These are phyloP conservation scores for Ganoderma meredithae DNA, from an alignment of 1,284 basidiomycete genomes.

Conservation along the genomic window DNA sequence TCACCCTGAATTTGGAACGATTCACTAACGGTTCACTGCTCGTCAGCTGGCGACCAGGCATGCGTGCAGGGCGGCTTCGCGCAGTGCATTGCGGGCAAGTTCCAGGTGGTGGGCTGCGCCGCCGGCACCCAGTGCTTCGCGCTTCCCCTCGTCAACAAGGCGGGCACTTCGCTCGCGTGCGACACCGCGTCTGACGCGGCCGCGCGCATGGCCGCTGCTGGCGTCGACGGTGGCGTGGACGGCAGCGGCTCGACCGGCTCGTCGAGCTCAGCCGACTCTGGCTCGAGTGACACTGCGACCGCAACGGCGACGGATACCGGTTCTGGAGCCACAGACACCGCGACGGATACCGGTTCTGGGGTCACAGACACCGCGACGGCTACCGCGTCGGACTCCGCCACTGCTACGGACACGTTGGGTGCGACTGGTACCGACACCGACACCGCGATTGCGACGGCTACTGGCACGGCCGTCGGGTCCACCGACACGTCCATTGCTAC, in stretches of 20 bases:
- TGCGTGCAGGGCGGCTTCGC: conserved; percentile 45
- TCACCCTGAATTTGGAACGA: no score
- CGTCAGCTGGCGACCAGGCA: conserved; percentile 51
- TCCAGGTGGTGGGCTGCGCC: conserved; percentile 51
- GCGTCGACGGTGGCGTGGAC: conserved; percentile 50
- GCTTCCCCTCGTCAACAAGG: conserved; percentile 64
- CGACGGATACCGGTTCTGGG: conserved; percentile 2
- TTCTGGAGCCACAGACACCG: not conserved
- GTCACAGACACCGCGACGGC: conserved; percentile 4
- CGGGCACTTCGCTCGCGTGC: conserved; percentile 65
- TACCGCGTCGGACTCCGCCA: conserved; percentile 15
- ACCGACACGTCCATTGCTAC: conserved; percentile 12
- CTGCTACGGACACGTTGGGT: no score
- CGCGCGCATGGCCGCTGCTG: conserved; percentile 60
- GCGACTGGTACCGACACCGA: conserved; percentile 15
- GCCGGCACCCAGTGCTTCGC: conserved; percentile 54
- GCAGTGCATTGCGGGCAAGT: conserved; percentile 55
- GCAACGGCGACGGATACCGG: conserved; percentile 5
- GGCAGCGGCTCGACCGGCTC: conserved; percentile 30
- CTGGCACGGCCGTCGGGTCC: conserved; percentile 10
- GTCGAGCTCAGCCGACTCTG: conserved; percentile 2
- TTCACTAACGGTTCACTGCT: not conserved
- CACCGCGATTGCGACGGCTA: conserved; percentile 1
- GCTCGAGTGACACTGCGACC: not conserved
- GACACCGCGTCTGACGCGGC: conserved; percentile 56